Percentiles rank a stretch among this genome's conserved stretches.
Conservation (phyloP, 495 filamentous ascomycete genomes). For the Alectoria sarmentosa region DNA sequence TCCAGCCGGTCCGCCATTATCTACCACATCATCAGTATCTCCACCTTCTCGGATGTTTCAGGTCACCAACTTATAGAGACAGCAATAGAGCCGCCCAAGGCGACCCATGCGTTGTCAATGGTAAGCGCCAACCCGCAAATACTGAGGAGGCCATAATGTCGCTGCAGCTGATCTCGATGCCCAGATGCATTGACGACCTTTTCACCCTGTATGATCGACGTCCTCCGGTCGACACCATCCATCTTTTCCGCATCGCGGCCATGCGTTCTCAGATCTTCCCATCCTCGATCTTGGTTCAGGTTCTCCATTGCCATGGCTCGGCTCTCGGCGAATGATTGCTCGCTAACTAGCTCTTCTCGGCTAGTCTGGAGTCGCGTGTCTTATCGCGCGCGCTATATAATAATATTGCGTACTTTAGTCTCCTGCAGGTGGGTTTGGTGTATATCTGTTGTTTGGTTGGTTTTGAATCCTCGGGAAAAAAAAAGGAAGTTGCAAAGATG, state of each 20-base stretch:
- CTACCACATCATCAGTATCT: constrained; percentile 1
- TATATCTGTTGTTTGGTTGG: background rate
- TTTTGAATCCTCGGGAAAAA: background rate
- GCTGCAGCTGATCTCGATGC: constrained; percentile 52
- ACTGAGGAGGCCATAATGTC: constrained; percentile 52
- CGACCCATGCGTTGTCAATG: constrained; percentile 55
- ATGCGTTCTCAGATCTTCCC: background rate
- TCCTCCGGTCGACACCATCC: constrained; percentile 1
- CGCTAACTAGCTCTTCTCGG: background rate
- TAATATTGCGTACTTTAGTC: background rate
- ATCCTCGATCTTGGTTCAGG: background rate
- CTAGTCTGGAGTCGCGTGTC: background rate
- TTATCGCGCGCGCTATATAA: background rate
- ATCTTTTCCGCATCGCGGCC: constrained; percentile 12
- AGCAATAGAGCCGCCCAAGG: constrained; percentile 47
- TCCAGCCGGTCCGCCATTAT: constrained; percentile 46
- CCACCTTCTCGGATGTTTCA: too few relatives aligned
- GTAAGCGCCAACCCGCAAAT: constrained; percentile 50
- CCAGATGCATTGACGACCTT: constrained; percentile 46
- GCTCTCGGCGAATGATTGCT: background rate
- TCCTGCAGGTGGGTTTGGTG: background rate
- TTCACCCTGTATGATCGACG: constrained; percentile 2
- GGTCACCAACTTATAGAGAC: constrained; percentile 24
- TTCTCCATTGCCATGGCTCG: background rate
- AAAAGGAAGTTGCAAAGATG: background rate